Base-by-base conservation (phyloP, 805 yeast genomes). In the Priceomyces melissophilus region DNA sequence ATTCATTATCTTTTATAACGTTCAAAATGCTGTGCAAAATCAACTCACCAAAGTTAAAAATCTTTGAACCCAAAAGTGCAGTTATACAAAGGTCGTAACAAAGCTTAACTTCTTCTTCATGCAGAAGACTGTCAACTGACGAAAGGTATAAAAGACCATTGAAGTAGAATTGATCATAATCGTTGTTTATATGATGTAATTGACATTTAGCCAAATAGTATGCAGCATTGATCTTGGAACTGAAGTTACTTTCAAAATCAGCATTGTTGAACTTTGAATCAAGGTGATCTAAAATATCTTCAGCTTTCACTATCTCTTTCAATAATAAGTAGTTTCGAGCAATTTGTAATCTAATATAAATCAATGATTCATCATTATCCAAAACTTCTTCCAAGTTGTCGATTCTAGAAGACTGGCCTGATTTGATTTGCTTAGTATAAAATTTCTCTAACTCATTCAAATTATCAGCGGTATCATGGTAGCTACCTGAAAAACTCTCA, bases 41-140 rank as follows among this genome's bases (percentile, higher is more conserved):
- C 47, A 93, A 76, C 66, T 93, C 99, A 38, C 98, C 98, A 63
- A 93, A 93, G 67, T 91, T 93, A 71, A 88, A 93, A 52, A 91
- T 87, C 55, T 79, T 82, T 57, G 89, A 96, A 37, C 97, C 98
- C 52, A 91, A 73, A 44, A 93, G 69, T 0, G 97, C 98, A 26
- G 96, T 82, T 35, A 88, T 73, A 44, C 91, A 76, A 50, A 91
- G 76, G 50, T 91, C 95, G 54, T 81, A 80, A 46, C 73, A 67
- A 39, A 69, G 53, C 2, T 87, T 86, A 41, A 70, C 60, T 39
- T 50, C 45, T 33, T 61, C 65, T 27, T 63, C 67, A 13, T 60
- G 58, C 9, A 70, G 49, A 42, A 80, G 60, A 32, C 61, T 63
- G 38, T 75, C 59, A 39, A 87, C 70, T 37, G 95, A 84, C 4